Conservation (phyloP, 1,284 basidiomycete species). For the Melampsora medusae region DNA sequence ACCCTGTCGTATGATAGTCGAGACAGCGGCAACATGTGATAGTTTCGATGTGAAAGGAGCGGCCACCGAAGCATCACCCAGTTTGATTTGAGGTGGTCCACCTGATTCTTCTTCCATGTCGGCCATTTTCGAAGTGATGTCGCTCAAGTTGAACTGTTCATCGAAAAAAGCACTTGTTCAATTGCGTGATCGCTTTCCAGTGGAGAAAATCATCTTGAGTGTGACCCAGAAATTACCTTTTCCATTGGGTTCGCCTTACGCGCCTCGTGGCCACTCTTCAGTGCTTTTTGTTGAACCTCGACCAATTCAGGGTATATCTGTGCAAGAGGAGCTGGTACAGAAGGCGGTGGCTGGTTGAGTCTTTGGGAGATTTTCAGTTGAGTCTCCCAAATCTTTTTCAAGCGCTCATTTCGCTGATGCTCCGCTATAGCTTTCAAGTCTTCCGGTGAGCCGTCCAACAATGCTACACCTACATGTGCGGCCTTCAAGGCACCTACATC, state of each 20-base stretch:
- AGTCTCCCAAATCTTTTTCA: constrained; percentile 93
- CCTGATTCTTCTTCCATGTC: constrained; percentile 83
- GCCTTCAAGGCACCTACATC: constrained; percentile 95
- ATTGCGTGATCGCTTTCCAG: constrained; percentile 12
- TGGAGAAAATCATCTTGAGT: not conserved
- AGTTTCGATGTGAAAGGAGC: constrained; percentile 95
- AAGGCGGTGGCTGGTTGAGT: constrained; percentile 86
- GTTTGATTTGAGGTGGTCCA: constrained; percentile 91
- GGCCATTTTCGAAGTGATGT: constrained; percentile 83
- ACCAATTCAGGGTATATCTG: constrained; percentile 83
- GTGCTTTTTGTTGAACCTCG: constrained; percentile 77
- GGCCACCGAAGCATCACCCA: constrained; percentile 91
- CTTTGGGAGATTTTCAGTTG: constrained; percentile 81
- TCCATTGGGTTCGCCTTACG: constrained; percentile 81
- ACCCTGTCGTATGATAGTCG: constrained; percentile 92
- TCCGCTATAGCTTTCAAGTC: constrained; percentile 90
- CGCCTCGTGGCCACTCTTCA: constrained; percentile 64
- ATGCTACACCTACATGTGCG: constrained; percentile 88
- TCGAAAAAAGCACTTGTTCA: constrained; percentile 46
- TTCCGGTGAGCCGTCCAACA: constrained; percentile 83
- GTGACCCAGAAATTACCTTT: constrained; percentile 61
- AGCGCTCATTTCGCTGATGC: constrained; percentile 76
- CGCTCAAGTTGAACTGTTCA: constrained; percentile 74
- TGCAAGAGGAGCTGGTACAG: constrained; percentile 72
- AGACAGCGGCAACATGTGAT: constrained; percentile 89